Evolutionary conservation across 2,329 filamentous ascomycete genomes (phyloP).

Genomic region (Pseudogymnoascus sp.): DNA sequence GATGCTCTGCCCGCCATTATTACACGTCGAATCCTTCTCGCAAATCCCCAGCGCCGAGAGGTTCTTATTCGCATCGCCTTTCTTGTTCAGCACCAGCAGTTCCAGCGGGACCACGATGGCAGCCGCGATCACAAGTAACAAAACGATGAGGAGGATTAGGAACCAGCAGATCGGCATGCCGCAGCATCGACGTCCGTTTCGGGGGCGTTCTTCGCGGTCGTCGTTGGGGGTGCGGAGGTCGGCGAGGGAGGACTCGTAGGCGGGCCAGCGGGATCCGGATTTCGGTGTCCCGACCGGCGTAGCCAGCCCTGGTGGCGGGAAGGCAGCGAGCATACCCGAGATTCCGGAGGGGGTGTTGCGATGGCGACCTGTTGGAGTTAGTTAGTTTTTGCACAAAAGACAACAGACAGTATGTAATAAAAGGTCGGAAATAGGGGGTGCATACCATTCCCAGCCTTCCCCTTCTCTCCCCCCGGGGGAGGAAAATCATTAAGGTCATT

Average conservation of each 20-base stretch:
- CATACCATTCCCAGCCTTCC: conserved; percentile 13
- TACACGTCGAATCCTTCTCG: conserved; percentile 52
- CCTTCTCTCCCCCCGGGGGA: conserved; percentile 31
- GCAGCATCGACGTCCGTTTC: conserved; percentile 60
- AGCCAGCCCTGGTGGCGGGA: conserved; percentile 51
- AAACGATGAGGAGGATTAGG: conserved; percentile 52
- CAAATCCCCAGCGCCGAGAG: conserved; percentile 43
- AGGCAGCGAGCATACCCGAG: conserved; percentile 58
- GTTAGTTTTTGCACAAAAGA: not conserved
- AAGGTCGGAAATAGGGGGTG: not conserved
- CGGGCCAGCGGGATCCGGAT: conserved; percentile 28
- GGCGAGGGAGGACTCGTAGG: not conserved
- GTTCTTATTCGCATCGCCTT: conserved; percentile 27
- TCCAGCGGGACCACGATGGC: conserved; percentile 72
- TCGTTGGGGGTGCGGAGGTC: conserved; percentile 15
- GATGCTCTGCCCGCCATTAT: conserved; percentile 74
- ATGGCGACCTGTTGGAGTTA: not conserved
- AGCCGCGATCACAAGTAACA: conserved; percentile 66
- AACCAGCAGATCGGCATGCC: conserved; percentile 77
- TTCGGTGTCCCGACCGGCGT: conserved; percentile 31
- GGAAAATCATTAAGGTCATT: conserved; percentile 45
- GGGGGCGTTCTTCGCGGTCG: not conserved
- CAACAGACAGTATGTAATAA: too few relatives aligned
- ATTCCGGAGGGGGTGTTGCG: conserved; percentile 21
- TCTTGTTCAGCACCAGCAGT: conserved; percentile 51